phyloP scores from a whole-genome alignment of 768 basidiomycete species.

The Leccinum variicolor region DNA sequence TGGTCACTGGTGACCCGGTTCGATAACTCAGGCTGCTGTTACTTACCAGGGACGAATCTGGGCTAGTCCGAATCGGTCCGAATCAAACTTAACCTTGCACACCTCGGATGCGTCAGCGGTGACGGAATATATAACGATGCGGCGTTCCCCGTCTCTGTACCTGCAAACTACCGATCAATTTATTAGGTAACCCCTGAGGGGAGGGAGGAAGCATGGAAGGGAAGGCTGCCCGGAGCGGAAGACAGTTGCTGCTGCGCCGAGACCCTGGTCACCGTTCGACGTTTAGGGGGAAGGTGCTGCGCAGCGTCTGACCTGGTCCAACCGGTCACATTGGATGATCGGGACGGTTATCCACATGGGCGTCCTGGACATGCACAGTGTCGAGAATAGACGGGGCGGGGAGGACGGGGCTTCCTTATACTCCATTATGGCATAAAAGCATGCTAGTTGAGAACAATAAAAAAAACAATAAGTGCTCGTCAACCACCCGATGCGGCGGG shows the following conservation, averaged over 20 bases:
- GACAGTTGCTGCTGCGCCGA: not conserved
- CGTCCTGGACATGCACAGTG: not conserved
- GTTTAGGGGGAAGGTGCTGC: not conserved
- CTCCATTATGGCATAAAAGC: not conserved
- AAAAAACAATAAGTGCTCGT: not conserved
- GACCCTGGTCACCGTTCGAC: not conserved
- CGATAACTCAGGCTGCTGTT: not conserved
- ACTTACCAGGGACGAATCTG: not conserved
- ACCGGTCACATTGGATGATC: not conserved
- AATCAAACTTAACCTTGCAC: conserved; percentile 24
- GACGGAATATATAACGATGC: not conserved
- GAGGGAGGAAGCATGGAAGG: not conserved
- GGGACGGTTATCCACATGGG: not conserved
- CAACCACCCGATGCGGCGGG: not conserved
- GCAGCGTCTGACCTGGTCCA: not conserved
- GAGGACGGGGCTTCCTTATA: not conserved
- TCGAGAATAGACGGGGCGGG: not conserved
- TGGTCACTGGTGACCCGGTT: conserved; percentile 3
- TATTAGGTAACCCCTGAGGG: not conserved
- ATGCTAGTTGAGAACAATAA: not conserved
- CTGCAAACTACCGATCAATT: not conserved
- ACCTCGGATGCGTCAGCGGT: not conserved
- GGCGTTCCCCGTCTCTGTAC: not conserved
- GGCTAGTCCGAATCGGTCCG: not conserved
- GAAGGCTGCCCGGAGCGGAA: not conserved